A percentile compares a stretch with the other conserved stretches of the same genome.
phyloP scores from a whole-genome alignment of 1,139 yeast genomes.

The Protomyces inouyei region DNA sequence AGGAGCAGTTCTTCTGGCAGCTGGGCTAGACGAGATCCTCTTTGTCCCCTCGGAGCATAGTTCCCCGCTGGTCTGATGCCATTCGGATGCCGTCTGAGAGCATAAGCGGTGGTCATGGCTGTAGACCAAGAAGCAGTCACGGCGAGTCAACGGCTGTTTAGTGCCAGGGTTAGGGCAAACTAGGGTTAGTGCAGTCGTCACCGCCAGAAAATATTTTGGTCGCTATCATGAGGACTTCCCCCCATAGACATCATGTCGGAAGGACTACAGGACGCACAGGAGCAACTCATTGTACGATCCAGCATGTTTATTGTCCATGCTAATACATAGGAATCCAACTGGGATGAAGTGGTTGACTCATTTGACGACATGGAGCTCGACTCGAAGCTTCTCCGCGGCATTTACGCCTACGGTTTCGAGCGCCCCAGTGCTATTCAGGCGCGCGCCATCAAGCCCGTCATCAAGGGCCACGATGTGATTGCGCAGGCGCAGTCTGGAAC shows the following conservation, averaged over 20 bases:
- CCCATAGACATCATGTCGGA: not conserved
- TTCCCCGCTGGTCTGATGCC: constrained; percentile 28
- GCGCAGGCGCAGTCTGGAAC: constrained; percentile 99
- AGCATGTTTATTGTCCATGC: not conserved
- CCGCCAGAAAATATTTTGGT: not conserved
- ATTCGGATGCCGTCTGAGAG: constrained; percentile 10
- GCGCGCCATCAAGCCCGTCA: constrained; percentile 95
- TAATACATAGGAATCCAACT: constrained; percentile 60
- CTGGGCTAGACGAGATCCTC: not conserved
- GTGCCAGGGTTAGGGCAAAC: not conserved
- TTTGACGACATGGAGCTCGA: constrained; percentile 46
- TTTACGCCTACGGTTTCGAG: constrained; percentile 63
- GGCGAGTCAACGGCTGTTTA: not conserved
- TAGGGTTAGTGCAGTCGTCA: not conserved
- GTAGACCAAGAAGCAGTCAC: not conserved
- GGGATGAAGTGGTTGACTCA: constrained; percentile 65
- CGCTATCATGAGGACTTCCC: not conserved
- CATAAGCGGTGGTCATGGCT: not conserved
- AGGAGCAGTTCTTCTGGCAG: constrained; percentile 43
- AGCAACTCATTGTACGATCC: not conserved
- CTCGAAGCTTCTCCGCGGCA: constrained; percentile 50
- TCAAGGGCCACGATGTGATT: constrained; percentile 91
- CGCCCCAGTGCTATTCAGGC: constrained; percentile 94
- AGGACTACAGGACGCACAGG: not conserved
- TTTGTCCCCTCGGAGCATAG: not conserved